Evolutionary conservation across 257 asterid species (phyloP).

Genomic region (Echium plantagineum): DNA sequence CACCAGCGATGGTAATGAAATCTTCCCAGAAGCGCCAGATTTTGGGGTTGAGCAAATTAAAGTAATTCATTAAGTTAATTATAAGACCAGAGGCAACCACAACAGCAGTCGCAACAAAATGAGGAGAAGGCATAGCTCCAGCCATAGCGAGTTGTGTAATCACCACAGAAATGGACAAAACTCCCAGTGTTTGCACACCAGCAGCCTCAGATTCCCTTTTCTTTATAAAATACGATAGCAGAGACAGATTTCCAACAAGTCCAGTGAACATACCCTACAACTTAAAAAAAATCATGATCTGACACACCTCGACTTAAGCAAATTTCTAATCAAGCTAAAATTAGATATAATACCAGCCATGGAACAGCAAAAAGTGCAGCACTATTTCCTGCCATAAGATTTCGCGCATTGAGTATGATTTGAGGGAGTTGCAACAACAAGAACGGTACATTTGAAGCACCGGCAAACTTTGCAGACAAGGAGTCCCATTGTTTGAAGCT

Average conservation of each 20-base stretch:
- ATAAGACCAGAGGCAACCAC: slow-evolving; percentile 74
- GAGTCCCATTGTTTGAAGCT: slow-evolving; percentile 79
- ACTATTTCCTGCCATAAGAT: slow-evolving; percentile 67
- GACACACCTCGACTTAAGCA: neutral
- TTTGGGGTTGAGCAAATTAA: slow-evolving; percentile 43
- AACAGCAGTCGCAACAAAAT: slow-evolving; percentile 51
- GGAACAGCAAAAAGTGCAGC: slow-evolving; percentile 87
- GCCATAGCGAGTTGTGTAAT: slow-evolving; percentile 85
- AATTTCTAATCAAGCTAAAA: neutral
- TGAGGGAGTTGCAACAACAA: slow-evolving; percentile 89
- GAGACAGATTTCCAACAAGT: slow-evolving; percentile 81
- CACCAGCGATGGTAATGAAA: slow-evolving; percentile 72
- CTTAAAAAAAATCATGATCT: slow-evolving; percentile 1
- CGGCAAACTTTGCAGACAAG: slow-evolving; percentile 80
- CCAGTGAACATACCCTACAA: slow-evolving; percentile 96
- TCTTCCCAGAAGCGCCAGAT: slow-evolving; percentile 93
- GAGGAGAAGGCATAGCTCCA: slow-evolving; percentile 95
- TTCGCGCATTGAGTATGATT: slow-evolving; percentile 81
- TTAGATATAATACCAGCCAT: slow-evolving; percentile 63
- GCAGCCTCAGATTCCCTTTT: slow-evolving; percentile 84
- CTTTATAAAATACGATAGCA: slow-evolving; percentile 79
- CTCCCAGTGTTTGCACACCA: slow-evolving; percentile 80
- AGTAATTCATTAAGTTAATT: slow-evolving; percentile 61
- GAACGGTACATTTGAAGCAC: slow-evolving; percentile 86
- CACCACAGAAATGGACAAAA: slow-evolving; percentile 64